Conservation (phyloP, 1,139 yeast species). For the Yamadazyma sp. region DNA sequence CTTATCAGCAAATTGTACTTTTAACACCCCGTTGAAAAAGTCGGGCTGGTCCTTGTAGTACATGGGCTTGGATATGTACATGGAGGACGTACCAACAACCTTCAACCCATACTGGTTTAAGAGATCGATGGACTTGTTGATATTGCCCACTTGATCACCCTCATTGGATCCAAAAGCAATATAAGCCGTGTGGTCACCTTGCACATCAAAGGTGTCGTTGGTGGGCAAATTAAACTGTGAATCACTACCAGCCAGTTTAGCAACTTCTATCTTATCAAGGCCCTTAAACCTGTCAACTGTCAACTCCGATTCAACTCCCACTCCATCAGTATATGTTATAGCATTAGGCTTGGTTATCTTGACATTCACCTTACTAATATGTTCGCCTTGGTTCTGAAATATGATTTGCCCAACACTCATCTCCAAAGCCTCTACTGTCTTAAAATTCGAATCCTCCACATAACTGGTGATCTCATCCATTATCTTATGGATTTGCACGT, state of each 20-base stretch:
- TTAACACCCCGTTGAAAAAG: slow-evolving; percentile 81
- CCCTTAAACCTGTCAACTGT: slow-evolving; percentile 33
- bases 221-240: slow-evolving; percentile 38
- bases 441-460: slow-evolving; percentile 74
- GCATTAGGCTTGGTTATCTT: slow-evolving; percentile 86
- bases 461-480: slow-evolving; percentile 51
- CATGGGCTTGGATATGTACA: slow-evolving; percentile 93
- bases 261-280: slow-evolving; percentile 21
- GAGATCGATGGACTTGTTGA: slow-evolving; percentile 54
- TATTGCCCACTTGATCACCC: slow-evolving; percentile 69
- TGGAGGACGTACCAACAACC: slow-evolving; percentile 65
- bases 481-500: slow-evolving; percentile 33
- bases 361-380: slow-evolving; percentile 47
- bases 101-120: slow-evolving; percentile 44
- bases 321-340: slow-evolving; percentile 81
- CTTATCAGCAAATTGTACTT: slow-evolving; percentile 49
- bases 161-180: slow-evolving; percentile 89
- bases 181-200: slow-evolving; percentile 53
- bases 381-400: slow-evolving; percentile 34
- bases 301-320: slow-evolving; percentile 76
- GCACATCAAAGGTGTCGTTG: slow-evolving; percentile 15
- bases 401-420: slow-evolving; percentile 68
- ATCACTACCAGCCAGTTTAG: not conserved
- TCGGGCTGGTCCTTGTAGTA: slow-evolving; percentile 77
- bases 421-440: slow-evolving; percentile 91